A percentile compares a stretch with the other conserved stretches of the same genome.
These are phyloP conservation scores for Phytophthora pluvialis DNA, from an alignment of 352 stramenopile genomes.

Conservation along the genomic window DNA sequence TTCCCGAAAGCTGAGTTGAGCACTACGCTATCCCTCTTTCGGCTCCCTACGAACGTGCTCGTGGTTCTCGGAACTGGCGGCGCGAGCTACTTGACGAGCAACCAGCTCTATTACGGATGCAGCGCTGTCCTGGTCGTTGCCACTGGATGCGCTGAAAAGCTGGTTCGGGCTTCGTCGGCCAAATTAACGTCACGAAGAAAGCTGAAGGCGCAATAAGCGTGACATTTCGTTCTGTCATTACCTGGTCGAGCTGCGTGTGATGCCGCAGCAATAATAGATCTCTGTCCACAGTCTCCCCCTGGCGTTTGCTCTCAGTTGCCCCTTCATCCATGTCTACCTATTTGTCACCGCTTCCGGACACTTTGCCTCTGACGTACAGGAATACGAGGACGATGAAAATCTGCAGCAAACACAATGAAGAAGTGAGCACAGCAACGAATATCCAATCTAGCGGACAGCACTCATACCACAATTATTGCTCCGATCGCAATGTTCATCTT, in stretches of 20 bases:
- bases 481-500: slow-evolving; percentile 89
- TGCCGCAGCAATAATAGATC: slow-evolving; percentile 37
- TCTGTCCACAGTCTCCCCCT: slow-evolving; percentile 7
- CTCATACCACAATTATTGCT: slow-evolving; percentile 68
- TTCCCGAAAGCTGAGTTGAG: slow-evolving; percentile 51
- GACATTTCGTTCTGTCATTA: slow-evolving; percentile 34
- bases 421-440: background rate
- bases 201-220: slow-evolving; percentile 32
- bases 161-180: slow-evolving; percentile 27
- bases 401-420: slow-evolving; percentile 24
- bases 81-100: slow-evolving; percentile 35
- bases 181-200: slow-evolving; percentile 24
- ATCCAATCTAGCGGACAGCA: background rate
- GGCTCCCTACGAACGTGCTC: slow-evolving; percentile 68
- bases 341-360: slow-evolving; percentile 35
- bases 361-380: slow-evolving; percentile 62
- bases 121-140: slow-evolving; percentile 44
- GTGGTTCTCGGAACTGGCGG: slow-evolving; percentile 64
- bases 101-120: slow-evolving; percentile 53
- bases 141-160: slow-evolving; percentile 36
- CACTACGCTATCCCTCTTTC: slow-evolving; percentile 59
- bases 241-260: slow-evolving; percentile 14
- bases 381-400: slow-evolving; percentile 59
- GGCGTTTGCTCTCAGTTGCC: slow-evolving; percentile 10
- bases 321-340: slow-evolving; percentile 33